phyloP scores from a whole-genome alignment of 164 flowering plant species.

The Magnolia kwangsiensis region DNA sequence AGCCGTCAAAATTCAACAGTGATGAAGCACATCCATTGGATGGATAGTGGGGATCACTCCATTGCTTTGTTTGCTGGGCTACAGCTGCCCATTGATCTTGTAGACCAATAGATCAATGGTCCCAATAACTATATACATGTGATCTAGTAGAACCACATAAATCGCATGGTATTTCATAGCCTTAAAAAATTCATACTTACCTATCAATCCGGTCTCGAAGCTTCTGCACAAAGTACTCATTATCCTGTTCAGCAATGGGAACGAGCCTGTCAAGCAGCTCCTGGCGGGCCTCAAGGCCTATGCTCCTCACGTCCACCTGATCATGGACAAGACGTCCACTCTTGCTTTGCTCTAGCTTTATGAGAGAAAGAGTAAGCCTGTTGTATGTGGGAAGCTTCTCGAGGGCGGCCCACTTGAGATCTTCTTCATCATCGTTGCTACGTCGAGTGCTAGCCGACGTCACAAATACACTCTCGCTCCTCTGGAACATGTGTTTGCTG shows the following conservation, averaged over 20 bases:
- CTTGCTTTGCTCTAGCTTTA: slow-evolving; percentile 19
- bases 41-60: too few relatives aligned
- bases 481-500: slow-evolving; percentile 20
- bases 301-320: slow-evolving; percentile 33
- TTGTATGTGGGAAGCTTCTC: slow-evolving; percentile 58
- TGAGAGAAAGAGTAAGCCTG: slow-evolving; percentile 38
- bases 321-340: slow-evolving; percentile 15
- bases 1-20: too few relatives aligned
- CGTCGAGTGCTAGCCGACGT: slow-evolving; percentile 12
- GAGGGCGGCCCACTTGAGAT: slow-evolving; percentile 65
- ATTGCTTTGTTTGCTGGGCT: too few relatives aligned
- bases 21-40: too few relatives aligned
- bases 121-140: too few relatives aligned
- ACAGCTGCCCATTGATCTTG: too few relatives aligned
- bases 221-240: slow-evolving; percentile 50
- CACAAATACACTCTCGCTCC: slow-evolving; percentile 20
- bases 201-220: slow-evolving; percentile 42
- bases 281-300: slow-evolving; percentile 33
- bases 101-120: too few relatives aligned
- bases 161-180: not conserved
- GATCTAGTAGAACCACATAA: not conserved
- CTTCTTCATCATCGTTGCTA: slow-evolving; percentile 45
- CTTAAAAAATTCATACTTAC: not conserved
- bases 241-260: slow-evolving; percentile 38
- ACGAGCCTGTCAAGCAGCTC: slow-evolving; percentile 41